These are phyloP conservation scores for Phlebopus sp. DNA, from an alignment of 1,284 basidiomycete genomes.

Conservation along the genomic window DNA sequence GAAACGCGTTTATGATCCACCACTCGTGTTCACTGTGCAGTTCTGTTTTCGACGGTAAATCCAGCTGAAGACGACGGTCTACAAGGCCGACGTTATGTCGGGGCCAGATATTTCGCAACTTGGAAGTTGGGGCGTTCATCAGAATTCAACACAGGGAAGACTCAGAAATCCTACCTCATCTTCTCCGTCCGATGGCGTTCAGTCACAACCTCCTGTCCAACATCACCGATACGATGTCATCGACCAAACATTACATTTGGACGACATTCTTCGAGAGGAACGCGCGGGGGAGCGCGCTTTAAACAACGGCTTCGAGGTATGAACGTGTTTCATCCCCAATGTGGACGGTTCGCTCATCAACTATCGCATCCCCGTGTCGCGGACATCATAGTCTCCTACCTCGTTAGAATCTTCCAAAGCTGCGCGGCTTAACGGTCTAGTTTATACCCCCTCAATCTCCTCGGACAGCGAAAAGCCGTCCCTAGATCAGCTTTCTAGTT, in stretches of 20 bases:
- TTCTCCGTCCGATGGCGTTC: constrained; percentile 12
- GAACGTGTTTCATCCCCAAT: background rate
- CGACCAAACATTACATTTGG: background rate
- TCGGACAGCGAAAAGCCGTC: constrained; percentile 2
- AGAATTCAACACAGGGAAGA: constrained; percentile 4
- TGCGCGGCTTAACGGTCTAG: constrained; percentile 4
- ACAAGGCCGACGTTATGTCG: constrained; percentile 10
- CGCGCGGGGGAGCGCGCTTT: constrained; percentile 9
- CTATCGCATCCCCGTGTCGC: background rate
- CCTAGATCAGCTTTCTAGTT: constrained; percentile 4
- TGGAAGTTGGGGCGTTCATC: constrained; percentile 19
- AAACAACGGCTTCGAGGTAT: constrained; percentile 10
- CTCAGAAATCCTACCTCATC: background rate
- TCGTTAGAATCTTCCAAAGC: background rate
- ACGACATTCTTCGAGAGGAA: constrained; percentile 3
- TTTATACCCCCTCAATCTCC: constrained; percentile 13
- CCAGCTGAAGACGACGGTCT: background rate
- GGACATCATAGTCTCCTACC: constrained; percentile 8
- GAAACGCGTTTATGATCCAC: constrained; percentile 7
- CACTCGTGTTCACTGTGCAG: constrained; percentile 4
- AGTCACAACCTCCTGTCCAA: constrained; percentile 8
- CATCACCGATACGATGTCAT: background rate
- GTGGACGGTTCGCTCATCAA: background rate
- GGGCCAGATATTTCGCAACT: constrained; percentile 16
- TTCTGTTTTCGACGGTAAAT: background rate